Percentiles rank a stretch among this genome's conserved stretches.
Evolutionary conservation across 306 rosid species (phyloP).

Genomic region (Dryas octopetala): DNA sequence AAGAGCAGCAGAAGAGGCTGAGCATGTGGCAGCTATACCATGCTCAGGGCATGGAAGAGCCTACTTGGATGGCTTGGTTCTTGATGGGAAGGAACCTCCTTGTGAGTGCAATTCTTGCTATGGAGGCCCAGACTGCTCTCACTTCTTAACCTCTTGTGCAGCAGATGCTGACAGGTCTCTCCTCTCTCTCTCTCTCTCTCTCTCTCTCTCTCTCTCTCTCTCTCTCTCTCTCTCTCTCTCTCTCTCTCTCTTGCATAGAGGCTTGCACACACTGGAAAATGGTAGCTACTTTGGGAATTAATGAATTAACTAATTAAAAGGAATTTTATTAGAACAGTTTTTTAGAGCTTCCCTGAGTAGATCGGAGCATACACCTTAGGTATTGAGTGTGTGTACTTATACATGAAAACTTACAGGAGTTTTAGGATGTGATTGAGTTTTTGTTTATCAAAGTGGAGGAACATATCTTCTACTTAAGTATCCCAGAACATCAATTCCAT

Average conservation of each 20-base stretch:
- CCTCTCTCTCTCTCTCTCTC: not conserved
- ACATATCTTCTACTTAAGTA: too few relatives aligned
- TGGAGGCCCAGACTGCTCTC: slow-evolving; percentile 40
- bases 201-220: not conserved
- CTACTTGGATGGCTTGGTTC: slow-evolving; percentile 44
- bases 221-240: not conserved
- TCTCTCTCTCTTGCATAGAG: not conserved
- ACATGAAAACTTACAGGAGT: too few relatives aligned
- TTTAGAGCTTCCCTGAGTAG: too few relatives aligned
- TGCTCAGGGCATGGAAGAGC: slow-evolving; percentile 65
- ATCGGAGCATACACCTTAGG: too few relatives aligned
- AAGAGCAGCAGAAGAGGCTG: slow-evolving; percentile 46
- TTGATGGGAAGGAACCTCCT: slow-evolving; percentile 29
- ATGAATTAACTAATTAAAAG: too few relatives aligned
- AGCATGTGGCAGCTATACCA: slow-evolving; percentile 36
- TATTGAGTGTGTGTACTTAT: too few relatives aligned
- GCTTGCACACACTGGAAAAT: too few relatives aligned
- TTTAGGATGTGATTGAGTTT: too few relatives aligned
- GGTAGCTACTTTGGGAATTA: too few relatives aligned
- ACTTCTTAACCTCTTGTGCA: slow-evolving; percentile 27
- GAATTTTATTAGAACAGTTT: too few relatives aligned
- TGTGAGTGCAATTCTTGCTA: slow-evolving; percentile 59
- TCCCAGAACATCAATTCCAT: too few relatives aligned
- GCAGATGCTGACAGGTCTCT: slow-evolving; percentile 39
- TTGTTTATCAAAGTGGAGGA: too few relatives aligned